Base-by-base conservation (phyloP, 805 yeast genomes). In the Metschnikowia lachancei region DNA sequence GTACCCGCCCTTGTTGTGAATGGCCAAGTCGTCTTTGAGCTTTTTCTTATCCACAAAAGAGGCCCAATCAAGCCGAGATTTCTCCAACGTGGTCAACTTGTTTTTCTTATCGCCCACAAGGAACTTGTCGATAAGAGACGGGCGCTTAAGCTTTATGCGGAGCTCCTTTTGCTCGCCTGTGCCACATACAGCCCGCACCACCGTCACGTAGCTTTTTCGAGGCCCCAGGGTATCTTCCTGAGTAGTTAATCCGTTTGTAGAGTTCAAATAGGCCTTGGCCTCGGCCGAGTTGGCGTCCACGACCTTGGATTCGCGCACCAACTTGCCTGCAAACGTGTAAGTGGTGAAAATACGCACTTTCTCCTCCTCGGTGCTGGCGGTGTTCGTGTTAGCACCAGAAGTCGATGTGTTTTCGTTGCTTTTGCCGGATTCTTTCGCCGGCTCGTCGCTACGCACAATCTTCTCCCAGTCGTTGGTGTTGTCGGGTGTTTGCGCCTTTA, bases 21-120 rank as follows among this genome's bases (percentile, higher is more conserved):
- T 76, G 39, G 75, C 77, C 60, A 94, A 77, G 52, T 94, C 99
- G 54, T 88, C 97, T 43, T 79, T 75, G 39, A 94, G 83, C 46
- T 90, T 90, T 53, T 83, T 82, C 53, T 85, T 77, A 66, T 92
- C 97, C 26, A 94, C 97, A 67, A 87, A 90, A 39, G 87, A 81
- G 1, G 95, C 95, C 96, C 98, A 94, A 66, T 94, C 99, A 41
- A 94, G 73, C 52, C 95, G 74, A 1, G 96, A 87, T 66, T 94
- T 94, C 62, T 94, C 98, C 53, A 94, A 70, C 0, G 99, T 94
- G 19, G 95, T 87, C 51, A 94, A 73, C 62, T 89, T 92, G 55
- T 55, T 65, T 28, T 87, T 81, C 55, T 85, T 82, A 52, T 84
- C 80, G 13, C 69, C 67, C 36, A 80, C 70, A 38, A 89, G 77